Evolutionary conservation across 805 yeast genomes (phyloP).

Genomic region (Nadsonia fulvescens): DNA sequence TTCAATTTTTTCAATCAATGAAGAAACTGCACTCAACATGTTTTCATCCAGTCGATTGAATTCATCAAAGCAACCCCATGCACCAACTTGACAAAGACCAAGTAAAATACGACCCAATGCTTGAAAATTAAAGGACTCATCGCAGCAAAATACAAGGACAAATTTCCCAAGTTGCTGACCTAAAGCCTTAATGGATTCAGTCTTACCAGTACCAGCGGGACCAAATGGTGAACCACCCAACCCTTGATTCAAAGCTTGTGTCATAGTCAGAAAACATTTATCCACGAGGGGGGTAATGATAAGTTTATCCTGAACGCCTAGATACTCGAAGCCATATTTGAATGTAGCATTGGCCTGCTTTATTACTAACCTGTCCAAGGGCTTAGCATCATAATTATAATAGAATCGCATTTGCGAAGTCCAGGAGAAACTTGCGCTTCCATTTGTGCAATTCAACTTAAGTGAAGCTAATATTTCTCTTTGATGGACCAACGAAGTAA

Average conservation of each 20-base stretch:
- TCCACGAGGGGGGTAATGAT: conserved; percentile 63
- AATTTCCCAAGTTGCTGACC: conserved; percentile 63
- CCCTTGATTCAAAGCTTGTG: conserved; percentile 53
- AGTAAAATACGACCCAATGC: conserved; percentile 59
- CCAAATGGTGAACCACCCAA: conserved; percentile 88
- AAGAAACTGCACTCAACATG: conserved; percentile 69
- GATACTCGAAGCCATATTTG: conserved; percentile 63
- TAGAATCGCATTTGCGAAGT: conserved; percentile 33
- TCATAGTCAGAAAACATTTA: conserved; percentile 45
- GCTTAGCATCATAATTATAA: conserved; percentile 17
- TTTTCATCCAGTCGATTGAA: conserved; percentile 62
- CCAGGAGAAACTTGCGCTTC: conserved; percentile 25
- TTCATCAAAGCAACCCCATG: conserved; percentile 95
- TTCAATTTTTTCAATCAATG: conserved; percentile 61
- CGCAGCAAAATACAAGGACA: conserved; percentile 83
- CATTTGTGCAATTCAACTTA: conserved; percentile 7
- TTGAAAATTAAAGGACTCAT: conserved; percentile 67
- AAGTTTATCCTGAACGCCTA: conserved; percentile 54
- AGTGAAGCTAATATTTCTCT: conserved; percentile 21
- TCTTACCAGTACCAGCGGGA: conserved; percentile 96
- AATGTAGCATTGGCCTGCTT: conserved; percentile 34
- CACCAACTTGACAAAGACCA: conserved; percentile 70
- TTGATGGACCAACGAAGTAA: conserved; percentile 52
- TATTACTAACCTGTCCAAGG: conserved; percentile 23
- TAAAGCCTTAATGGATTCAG: conserved; percentile 74